Evolutionary conservation across 2,329 filamentous ascomycete genomes (phyloP).

Genomic region (Aspergillus pseudoviridinutans): DNA sequence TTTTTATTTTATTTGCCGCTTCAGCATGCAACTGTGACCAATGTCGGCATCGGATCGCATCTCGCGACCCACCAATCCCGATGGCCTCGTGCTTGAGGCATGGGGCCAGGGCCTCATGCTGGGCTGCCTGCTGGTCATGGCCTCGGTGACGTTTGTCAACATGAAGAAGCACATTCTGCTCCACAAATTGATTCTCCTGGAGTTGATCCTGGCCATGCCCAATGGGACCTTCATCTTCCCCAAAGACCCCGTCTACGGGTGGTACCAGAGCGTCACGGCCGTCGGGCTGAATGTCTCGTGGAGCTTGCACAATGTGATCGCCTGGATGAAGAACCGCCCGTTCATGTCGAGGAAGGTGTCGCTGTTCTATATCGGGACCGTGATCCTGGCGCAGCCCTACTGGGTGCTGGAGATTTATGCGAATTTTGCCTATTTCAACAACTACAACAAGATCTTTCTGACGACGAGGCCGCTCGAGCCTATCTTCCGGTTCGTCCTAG

Average conservation of each 20-base stretch:
- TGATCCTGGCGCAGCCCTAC: slow-evolving; percentile 58
- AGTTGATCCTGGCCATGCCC: slow-evolving; percentile 55
- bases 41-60: slow-evolving; percentile 13
- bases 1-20: background rate
- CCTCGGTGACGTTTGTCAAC: slow-evolving; percentile 47
- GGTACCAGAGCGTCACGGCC: slow-evolving; percentile 60
- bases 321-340: slow-evolving; percentile 64
- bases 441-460: slow-evolving; percentile 50
- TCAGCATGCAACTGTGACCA: background rate
- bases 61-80: slow-evolving; percentile 22
- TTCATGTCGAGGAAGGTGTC: slow-evolving; percentile 52
- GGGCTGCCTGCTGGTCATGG: slow-evolving; percentile 48
- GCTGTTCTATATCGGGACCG: slow-evolving; percentile 55
- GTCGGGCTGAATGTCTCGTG: slow-evolving; percentile 61
- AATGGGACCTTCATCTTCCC: slow-evolving; percentile 60
- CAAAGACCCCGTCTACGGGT: slow-evolving; percentile 54
- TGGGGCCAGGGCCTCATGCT: slow-evolving; percentile 50
- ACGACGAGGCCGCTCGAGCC: slow-evolving; percentile 58
- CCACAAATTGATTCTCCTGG: slow-evolving; percentile 49
- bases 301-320: slow-evolving; percentile 62
- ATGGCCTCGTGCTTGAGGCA: slow-evolving; percentile 42
- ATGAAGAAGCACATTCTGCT: slow-evolving; percentile 47
- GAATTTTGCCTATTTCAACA: slow-evolving; percentile 63
- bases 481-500: slow-evolving; percentile 47
- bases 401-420: slow-evolving; percentile 64